phyloP scores from a whole-genome alignment of 2,329 filamentous ascomycete species.

The Botryotinia globosa region DNA sequence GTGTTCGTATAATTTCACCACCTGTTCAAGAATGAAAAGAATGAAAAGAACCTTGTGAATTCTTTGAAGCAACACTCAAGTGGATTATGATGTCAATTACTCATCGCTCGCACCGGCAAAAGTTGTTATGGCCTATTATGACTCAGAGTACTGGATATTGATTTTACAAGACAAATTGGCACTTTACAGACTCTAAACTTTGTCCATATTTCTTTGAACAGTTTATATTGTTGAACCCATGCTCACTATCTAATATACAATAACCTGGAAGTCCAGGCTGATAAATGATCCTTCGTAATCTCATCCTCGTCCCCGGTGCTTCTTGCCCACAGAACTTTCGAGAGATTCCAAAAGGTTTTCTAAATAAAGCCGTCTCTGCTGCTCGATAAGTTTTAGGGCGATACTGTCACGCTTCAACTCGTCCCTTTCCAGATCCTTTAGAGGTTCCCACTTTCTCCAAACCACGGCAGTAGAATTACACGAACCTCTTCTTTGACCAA shows the following conservation, averaged over 20 bases:
- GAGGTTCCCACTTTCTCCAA: neutral
- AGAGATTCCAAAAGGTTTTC: neutral
- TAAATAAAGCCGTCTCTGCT: neutral
- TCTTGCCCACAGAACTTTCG: neutral
- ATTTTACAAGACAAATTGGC: neutral
- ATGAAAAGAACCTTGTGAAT: neutral
- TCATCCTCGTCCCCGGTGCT: neutral
- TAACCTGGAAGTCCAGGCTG: neutral
- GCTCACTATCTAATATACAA: neutral
- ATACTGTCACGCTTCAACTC: neutral
- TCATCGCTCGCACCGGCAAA: neutral
- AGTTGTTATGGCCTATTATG: too few relatives aligned
- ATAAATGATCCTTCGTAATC: fast-evolving
- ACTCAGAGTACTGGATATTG: neutral
- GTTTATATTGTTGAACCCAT: neutral
- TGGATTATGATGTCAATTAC: neutral
- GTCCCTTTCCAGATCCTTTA: too few relatives aligned
- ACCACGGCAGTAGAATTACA: too few relatives aligned
- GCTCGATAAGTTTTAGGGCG: neutral
- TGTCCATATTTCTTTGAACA: neutral
- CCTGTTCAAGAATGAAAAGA: neutral
- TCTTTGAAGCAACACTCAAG: neutral
- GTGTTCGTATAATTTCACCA: neutral
- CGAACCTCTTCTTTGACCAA: neutral
- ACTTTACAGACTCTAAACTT: neutral